Percentiles rank a stretch among this genome's conserved stretches.
Evolutionary conservation across 2,329 filamentous ascomycete genomes (phyloP).

Genomic region (Rutstroemia sydowiana): DNA sequence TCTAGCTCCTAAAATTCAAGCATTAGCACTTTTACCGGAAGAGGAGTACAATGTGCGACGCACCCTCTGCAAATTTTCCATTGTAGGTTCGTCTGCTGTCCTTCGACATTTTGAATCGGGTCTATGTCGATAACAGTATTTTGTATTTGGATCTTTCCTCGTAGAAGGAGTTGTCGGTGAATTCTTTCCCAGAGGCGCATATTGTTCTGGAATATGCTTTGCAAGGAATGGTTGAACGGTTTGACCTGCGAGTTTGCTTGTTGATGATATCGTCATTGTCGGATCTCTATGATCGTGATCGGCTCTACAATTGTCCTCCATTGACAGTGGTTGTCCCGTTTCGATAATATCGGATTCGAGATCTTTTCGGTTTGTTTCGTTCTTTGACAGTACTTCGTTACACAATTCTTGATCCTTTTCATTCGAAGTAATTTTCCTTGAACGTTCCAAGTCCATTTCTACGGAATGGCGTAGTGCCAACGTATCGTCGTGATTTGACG

Average conservation of each 20-base stretch:
- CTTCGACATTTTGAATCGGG: slow-evolving; percentile 90
- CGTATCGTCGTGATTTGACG: slow-evolving; percentile 20
- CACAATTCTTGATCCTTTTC: slow-evolving; percentile 10
- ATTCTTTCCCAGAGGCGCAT: slow-evolving; percentile 65
- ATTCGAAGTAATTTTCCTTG: slow-evolving; percentile 10
- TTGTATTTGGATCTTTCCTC: slow-evolving; percentile 62
- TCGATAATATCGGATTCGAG: slow-evolving; percentile 10
- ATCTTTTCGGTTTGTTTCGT: slow-evolving; percentile 7
- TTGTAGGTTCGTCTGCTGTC: slow-evolving; percentile 89
- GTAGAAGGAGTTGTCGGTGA: slow-evolving; percentile 31
- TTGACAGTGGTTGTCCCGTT: slow-evolving; percentile 17
- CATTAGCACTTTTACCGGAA: not conserved
- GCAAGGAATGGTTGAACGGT: slow-evolving; percentile 64
- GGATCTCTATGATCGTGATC: slow-evolving; percentile 18
- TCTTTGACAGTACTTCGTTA: slow-evolving; percentile 13
- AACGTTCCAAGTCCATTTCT: slow-evolving; percentile 19
- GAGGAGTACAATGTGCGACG: slow-evolving; percentile 27
- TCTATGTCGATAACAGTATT: slow-evolving; percentile 90
- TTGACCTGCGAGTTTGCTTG: slow-evolving; percentile 25
- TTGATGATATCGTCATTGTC: slow-evolving; percentile 24
- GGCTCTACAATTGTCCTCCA: slow-evolving; percentile 23
- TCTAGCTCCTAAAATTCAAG: slow-evolving; percentile 60
- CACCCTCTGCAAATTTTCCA: slow-evolving; percentile 89
- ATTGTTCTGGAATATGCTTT: slow-evolving; percentile 82
- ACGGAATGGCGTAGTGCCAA: slow-evolving; percentile 21